phyloP scores from a whole-genome alignment of 352 stramenopile genomes.

The Pythium scleroteichum region DNA sequence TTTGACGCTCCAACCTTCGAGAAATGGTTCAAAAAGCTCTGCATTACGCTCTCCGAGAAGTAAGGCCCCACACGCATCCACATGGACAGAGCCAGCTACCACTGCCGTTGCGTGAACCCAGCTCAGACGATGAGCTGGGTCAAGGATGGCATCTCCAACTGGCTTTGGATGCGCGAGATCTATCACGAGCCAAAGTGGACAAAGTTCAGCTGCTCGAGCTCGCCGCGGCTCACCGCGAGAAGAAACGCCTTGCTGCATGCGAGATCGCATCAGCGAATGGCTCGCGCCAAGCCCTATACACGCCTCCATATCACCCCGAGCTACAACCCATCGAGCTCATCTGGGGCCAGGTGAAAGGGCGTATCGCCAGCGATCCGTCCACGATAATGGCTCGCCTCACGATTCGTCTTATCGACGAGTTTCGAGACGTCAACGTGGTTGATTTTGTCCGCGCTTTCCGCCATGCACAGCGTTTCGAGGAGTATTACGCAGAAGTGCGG shows the following conservation, averaged over 20 bases:
- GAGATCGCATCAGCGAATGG: neutral
- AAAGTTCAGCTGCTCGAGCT: neutral
- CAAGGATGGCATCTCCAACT: conserved; percentile 1
- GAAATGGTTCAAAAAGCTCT: conserved; percentile 18
- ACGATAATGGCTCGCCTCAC: too few relatives aligned
- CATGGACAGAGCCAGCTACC: conserved; percentile 20
- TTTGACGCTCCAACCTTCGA: conserved; percentile 14
- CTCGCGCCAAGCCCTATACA: neutral
- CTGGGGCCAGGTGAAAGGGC: neutral
- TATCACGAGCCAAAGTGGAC: neutral
- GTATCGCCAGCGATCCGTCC: too few relatives aligned
- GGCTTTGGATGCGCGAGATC: neutral
- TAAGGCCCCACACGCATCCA: conserved; percentile 14
- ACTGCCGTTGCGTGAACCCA: conserved; percentile 11
- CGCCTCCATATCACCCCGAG: conserved; percentile 12
- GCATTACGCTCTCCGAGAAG: neutral
- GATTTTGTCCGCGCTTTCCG: too few relatives aligned
- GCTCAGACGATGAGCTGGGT: neutral
- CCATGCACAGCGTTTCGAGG: too few relatives aligned
- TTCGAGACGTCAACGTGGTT: too few relatives aligned
- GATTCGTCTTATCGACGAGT: too few relatives aligned
- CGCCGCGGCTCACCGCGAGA: neutral
- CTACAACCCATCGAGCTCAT: conserved; percentile 12
- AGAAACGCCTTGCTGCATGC: neutral
- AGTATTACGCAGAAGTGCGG: too few relatives aligned